Evolutionary conservation across 1,284 basidiomycete genomes (phyloP), one percentile per base, ranked within the genome.

Genomic region (Microbotryum saponariae): DNA sequence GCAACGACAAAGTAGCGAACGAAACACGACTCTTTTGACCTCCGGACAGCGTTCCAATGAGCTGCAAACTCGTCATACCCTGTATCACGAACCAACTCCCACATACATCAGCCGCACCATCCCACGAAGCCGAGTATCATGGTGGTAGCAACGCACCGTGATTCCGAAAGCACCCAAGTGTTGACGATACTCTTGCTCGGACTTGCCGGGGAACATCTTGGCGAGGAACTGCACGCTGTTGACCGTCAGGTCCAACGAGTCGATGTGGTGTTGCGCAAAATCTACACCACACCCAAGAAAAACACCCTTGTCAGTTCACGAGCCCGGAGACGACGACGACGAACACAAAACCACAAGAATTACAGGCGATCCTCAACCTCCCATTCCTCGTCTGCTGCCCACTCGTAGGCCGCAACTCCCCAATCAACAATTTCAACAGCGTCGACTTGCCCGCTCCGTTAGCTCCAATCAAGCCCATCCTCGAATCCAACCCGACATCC

Each of bases 121-220:
- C 31, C 31, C 31, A 31, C 31, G 2, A 7, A 31, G 31, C 9
- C 31, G 31, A 31, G 7, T 31, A 1, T 31, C 8, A 10, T 31
- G 31, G 31, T 31, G 31, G 31, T 31, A 10, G 31, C 6, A 94
- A 87, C 93, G 48, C 3, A 65, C 94, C 64, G 90, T 97, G 73
- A 97, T 96, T 70, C 97, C 94, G 79, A 98, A 98, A 62, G 92
- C 91, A n/a, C 96, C 96, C 18, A 99, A 81, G 78, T 97, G 94
- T 46, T 79, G 78, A 66, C 96, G 84, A 76, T 98, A 98, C 76
- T 98, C 96, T 74, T 97, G 94, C 76, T 97, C 96, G 6, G 85
- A 90, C 77, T 88, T 88, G 2, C 96, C 96, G 0, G 96, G 96
- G 79, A 89, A 97, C 72, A 84, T 88, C 48, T 85, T 84, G 21